Percentiles rank a stretch among this genome's conserved stretches.
Conservation (phyloP, 768 basidiomycete species). For the Rubroboletus pulcherrimus region DNA sequence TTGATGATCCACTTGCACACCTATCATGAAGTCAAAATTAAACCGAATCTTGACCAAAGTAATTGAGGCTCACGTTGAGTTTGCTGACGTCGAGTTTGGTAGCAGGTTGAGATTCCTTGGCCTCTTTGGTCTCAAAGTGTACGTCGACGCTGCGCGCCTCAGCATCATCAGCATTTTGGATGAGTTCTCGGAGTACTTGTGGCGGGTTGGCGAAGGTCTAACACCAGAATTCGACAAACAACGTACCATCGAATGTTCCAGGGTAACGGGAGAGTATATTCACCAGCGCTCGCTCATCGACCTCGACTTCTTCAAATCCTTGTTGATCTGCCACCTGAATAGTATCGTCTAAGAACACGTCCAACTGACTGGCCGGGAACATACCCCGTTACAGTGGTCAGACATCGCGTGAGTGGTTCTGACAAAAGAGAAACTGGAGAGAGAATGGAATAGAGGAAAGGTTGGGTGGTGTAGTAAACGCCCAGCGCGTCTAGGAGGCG, state of each 20-base stretch:
- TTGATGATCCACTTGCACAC: conserved; percentile 11
- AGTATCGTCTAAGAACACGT: background rate
- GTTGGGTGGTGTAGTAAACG: background rate
- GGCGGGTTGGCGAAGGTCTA: background rate
- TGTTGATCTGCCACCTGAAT: background rate
- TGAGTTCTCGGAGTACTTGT: conserved; percentile 47
- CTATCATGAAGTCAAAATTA: conserved; percentile 1
- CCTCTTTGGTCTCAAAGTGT: conserved; percentile 31
- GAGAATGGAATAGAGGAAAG: background rate
- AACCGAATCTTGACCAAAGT: background rate
- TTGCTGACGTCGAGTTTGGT: background rate
- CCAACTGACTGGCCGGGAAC: background rate
- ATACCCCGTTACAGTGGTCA: background rate
- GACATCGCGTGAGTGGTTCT: background rate
- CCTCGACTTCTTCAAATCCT: conserved; percentile 21
- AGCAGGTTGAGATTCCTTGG: background rate
- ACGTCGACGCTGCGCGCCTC: conserved; percentile 35
- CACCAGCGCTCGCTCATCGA: conserved; percentile 14
- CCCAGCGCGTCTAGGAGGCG: background rate
- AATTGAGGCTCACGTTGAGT: background rate
- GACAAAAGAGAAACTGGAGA: background rate
- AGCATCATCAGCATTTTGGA: conserved; percentile 58
- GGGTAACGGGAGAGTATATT: conserved; percentile 19
- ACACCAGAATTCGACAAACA: too few relatives aligned
- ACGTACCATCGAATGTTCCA: conserved; percentile 9